A percentile compares a stretch with the other conserved stretches of the same genome.
Evolutionary conservation across 345 rosid genomes (phyloP).

Genomic region (Schrenkiella parvula): DNA sequence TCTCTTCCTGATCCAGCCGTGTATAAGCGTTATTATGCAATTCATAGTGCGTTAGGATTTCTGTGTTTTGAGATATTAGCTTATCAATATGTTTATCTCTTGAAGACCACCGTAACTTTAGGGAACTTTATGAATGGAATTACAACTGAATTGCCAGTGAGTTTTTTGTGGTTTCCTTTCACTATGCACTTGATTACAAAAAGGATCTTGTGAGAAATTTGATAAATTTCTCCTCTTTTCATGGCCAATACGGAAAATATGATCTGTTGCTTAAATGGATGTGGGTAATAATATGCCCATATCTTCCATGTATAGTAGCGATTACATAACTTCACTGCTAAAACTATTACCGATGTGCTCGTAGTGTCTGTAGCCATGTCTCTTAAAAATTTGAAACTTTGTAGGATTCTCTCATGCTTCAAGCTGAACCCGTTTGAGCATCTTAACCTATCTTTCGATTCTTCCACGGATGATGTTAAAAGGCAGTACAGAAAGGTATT

Average conservation of each 20-base stretch:
- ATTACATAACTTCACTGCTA: neutral
- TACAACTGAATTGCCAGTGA: neutral
- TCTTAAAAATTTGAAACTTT: neutral
- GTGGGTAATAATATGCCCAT: neutral
- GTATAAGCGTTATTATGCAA: neutral
- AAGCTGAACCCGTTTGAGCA: constrained; percentile 94
- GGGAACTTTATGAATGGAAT: neutral
- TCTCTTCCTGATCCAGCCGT: constrained; percentile 9
- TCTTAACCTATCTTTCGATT: constrained; percentile 65
- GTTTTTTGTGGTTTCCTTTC: neutral
- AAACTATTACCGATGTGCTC: neutral
- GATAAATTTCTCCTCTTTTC: neutral
- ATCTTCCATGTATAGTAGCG: neutral
- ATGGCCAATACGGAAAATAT: neutral
- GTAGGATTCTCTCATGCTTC: constrained; percentile 95
- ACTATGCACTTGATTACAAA: neutral
- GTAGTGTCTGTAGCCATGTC: neutral
- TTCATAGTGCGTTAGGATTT: constrained; percentile 35
- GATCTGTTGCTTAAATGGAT: neutral
- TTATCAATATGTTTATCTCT: neutral
- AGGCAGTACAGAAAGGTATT: constrained; percentile 92
- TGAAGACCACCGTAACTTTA: neutral
- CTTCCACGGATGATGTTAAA: constrained; percentile 72
- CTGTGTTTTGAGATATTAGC: neutral
- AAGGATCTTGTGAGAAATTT: constrained; percentile 2